Evolutionary conservation across 179 eudicot species (phyloP), one percentile per base, ranked within the genome.

Genomic region (Actinidia chinensis): DNA sequence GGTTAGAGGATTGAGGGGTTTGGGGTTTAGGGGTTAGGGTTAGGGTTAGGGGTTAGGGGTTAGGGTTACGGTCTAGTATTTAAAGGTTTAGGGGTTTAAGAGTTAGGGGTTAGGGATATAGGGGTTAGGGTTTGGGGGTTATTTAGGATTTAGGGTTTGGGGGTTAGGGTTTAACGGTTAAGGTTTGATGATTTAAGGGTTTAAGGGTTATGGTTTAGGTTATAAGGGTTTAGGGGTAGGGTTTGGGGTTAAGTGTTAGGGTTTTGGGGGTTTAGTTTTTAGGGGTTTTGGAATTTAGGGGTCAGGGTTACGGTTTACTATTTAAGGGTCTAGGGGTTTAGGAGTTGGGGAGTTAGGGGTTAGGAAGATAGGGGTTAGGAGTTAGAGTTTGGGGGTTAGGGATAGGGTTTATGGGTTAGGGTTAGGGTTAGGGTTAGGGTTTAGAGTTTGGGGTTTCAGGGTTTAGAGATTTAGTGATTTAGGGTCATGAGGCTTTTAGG

Each of bases 341-440:
- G 67, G 67, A 12, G 11, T 52, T 52, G 14, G 56, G 56, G n/a
- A n/a, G 56, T 52, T 52, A 10, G 14, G 56, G 56, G 56, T 52
- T 61, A 23, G 25, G 67, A n/a, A n/a, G n/a, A n/a, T n/a, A n/a
- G n/a, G n/a, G n/a, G n/a, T n/a, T n/a, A n/a, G n/a, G n/a, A n/a
- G n/a, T 70, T 70, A 46, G 58, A 58, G 74, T 46, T 70, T 70
- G n/a, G 58, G 74, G 74, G 7, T 70, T 70, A 46, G 56, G 74
- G 74, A 18, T n/a, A n/a, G n/a, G n/a, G n/a, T n/a, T n/a, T n/a
- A 18, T 33, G 56, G 74, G 7, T 70, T 70, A 46, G 56, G 74
- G 74, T n/a, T 70, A 56, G 74, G 56, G n/a, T 70, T 46, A 47
- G 74, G 74, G 4, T 70, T 70, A 70, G 74, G 74, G 74, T 70